These are phyloP conservation scores for Candida manassasensis DNA, from an alignment of 805 yeast species.

Conservation along the genomic window DNA sequence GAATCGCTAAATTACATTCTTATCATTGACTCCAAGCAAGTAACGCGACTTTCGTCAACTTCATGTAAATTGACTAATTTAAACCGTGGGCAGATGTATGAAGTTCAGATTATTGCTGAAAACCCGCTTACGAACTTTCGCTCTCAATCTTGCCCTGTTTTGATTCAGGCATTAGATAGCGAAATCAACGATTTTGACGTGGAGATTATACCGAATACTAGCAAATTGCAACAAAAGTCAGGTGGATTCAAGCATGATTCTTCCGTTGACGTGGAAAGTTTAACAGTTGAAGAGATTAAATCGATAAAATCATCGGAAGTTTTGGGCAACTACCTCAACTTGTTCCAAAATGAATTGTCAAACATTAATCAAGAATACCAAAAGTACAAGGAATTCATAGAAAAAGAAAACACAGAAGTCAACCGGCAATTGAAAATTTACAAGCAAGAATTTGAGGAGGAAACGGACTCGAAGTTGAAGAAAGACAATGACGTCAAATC, in stretches of 20 bases:
- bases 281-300: slow-evolving; percentile 13
- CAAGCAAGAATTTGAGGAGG: slow-evolving; percentile 35
- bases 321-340: slow-evolving; percentile 20
- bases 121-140: slow-evolving; percentile 31
- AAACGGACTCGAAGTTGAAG: slow-evolving; percentile 23
- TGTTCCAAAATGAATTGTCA: slow-evolving; percentile 23
- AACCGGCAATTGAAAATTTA: slow-evolving; percentile 26
- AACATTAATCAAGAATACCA: slow-evolving; percentile 18
- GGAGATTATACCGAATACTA: neutral
- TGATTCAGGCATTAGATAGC: slow-evolving; percentile 21
- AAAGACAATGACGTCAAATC: slow-evolving; percentile 29
- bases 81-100: slow-evolving; percentile 23
- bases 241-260: neutral
- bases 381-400: slow-evolving; percentile 11
- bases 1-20: slow-evolving; percentile 31
- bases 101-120: slow-evolving; percentile 33
- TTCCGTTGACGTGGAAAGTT: slow-evolving; percentile 7
- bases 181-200: slow-evolving; percentile 5
- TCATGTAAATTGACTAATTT: slow-evolving; percentile 32
- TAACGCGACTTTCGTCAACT: slow-evolving; percentile 30
- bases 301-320: slow-evolving; percentile 14
- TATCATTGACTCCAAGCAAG: slow-evolving; percentile 31
- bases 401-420: slow-evolving; percentile 14
- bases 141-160: slow-evolving; percentile 30
- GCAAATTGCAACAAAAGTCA: neutral